Evolutionary conservation across 2,329 filamentous ascomycete genomes (phyloP).

Genomic region (Aspergillus quadrilineatus): DNA sequence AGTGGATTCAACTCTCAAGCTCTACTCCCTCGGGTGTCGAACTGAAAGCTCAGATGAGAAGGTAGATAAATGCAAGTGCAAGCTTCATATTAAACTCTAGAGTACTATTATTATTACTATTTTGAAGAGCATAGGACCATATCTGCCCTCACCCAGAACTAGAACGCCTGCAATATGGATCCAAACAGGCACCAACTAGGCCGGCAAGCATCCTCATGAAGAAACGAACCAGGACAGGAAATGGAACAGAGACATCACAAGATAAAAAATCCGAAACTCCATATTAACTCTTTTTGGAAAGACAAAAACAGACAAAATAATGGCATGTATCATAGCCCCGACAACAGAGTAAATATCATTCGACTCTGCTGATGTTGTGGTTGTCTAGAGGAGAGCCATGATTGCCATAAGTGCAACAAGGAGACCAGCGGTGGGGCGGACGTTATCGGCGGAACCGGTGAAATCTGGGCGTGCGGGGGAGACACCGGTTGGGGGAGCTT

Average conservation of each 20-base stretch:
- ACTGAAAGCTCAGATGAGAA: too few relatives aligned
- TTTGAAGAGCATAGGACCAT: not conserved
- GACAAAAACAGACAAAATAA: not conserved
- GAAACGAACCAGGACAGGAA: not conserved
- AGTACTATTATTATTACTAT: not conserved
- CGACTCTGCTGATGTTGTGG: not conserved
- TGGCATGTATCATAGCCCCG: not conserved
- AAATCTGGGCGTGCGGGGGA: slow-evolving; percentile 19
- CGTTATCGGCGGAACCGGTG: slow-evolving; percentile 37
- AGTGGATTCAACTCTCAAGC: too few relatives aligned
- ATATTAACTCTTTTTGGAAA: slow-evolving; percentile 1
- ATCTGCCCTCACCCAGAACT: not conserved
- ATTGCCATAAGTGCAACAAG: slow-evolving; percentile 38
- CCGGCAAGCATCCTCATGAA: not conserved
- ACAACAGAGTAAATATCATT: not conserved
- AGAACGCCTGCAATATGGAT: not conserved
- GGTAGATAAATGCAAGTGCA: too few relatives aligned
- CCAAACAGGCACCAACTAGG: not conserved
- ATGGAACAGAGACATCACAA: not conserved
- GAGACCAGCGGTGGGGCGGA: slow-evolving; percentile 38
- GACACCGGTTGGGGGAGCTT: slow-evolving; percentile 8
- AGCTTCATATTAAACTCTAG: not conserved
- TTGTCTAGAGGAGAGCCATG: slow-evolving; percentile 40
- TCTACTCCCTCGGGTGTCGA: too few relatives aligned
- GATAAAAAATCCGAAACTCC: slow-evolving; percentile 11